Conservation (phyloP, 768 basidiomycete species). For the Auriscalpium orientale region DNA sequence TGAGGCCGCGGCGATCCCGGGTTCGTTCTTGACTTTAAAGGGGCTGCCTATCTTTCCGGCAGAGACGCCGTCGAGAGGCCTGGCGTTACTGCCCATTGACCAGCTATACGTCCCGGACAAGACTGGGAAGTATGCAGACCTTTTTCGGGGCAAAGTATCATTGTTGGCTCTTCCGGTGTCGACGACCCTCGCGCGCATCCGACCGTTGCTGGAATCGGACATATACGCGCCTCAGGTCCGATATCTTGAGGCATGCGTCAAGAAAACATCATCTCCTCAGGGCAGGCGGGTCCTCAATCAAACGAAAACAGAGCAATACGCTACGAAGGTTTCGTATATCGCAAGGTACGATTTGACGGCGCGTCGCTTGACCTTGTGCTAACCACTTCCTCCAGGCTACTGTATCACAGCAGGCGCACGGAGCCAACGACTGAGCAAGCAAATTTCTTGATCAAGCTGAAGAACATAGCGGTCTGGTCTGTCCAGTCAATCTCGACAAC, state of each 20-base stretch:
- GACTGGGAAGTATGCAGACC: constrained; percentile 5
- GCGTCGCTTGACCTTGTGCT: background rate
- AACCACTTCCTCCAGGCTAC: background rate
- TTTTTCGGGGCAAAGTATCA: constrained; percentile 7
- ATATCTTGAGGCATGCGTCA: constrained; percentile 3
- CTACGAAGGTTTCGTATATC: constrained; percentile 6
- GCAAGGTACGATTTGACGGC: constrained; percentile 1
- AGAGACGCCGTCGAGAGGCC: background rate
- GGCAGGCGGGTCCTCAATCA: constrained; percentile 5
- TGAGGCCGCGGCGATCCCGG: background rate
- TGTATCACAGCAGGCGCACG: background rate
- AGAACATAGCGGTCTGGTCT: constrained; percentile 4
- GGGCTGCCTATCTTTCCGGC: constrained; percentile 11
- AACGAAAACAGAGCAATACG: constrained; percentile 4
- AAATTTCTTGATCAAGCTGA: constrained; percentile 2
- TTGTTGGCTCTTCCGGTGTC: constrained; percentile 9
- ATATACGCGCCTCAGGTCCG: constrained; percentile 7
- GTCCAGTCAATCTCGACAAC: constrained; percentile 6
- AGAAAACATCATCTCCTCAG: background rate
- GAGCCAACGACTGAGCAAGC: background rate
- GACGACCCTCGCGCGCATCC: background rate
- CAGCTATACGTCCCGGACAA: constrained; percentile 19
- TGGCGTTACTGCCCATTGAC: background rate
- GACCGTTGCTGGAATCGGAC: constrained; percentile 8
- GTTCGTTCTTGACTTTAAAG: constrained; percentile 2